phyloP scores from a whole-genome alignment of 345 rosid species.

The Trapa bicornis region DNA sequence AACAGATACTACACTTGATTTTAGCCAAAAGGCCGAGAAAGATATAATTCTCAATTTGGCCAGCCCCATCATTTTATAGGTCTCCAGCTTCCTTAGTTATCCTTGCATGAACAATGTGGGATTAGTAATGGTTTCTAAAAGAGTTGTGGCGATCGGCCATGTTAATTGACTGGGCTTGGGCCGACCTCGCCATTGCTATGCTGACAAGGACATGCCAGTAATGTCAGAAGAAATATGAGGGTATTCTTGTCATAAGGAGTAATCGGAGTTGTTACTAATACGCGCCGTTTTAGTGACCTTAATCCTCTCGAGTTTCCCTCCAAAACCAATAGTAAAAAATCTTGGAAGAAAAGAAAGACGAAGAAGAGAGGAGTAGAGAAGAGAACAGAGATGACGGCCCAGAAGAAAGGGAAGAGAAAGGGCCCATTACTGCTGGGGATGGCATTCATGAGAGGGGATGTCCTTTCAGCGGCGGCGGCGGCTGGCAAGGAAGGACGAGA shows the following conservation, averaged over 20 bases:
- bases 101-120: background rate
- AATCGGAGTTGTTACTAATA: too few species aligned
- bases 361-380: background rate
- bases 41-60: background rate
- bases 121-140: too few species aligned
- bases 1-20: slow-evolving; percentile 59
- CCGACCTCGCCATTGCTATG: too few species aligned
- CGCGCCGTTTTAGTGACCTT: too few species aligned
- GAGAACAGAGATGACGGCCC: slow-evolving; percentile 4
- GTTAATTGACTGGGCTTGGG: too few species aligned
- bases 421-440: slow-evolving; percentile 2
- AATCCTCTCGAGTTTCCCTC: background rate
- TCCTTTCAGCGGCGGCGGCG: too few species aligned
- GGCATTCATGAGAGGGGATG: too few species aligned
- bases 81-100: background rate
- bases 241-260: background rate
- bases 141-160: background rate
- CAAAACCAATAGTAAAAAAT: background rate
- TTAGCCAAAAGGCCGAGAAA: slow-evolving; percentile 51
- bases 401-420: slow-evolving; percentile 14
- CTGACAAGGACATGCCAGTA: background rate
- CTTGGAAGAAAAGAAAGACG: background rate
- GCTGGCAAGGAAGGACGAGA: slow-evolving; percentile 5
- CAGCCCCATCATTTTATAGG: background rate
- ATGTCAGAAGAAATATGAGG: background rate